A percentile compares a stretch with the other conserved stretches of the same genome.
These are phyloP conservation scores for Corchorus olitorius DNA, from an alignment of 345 rosid genomes.

Conservation along the genomic window DNA sequence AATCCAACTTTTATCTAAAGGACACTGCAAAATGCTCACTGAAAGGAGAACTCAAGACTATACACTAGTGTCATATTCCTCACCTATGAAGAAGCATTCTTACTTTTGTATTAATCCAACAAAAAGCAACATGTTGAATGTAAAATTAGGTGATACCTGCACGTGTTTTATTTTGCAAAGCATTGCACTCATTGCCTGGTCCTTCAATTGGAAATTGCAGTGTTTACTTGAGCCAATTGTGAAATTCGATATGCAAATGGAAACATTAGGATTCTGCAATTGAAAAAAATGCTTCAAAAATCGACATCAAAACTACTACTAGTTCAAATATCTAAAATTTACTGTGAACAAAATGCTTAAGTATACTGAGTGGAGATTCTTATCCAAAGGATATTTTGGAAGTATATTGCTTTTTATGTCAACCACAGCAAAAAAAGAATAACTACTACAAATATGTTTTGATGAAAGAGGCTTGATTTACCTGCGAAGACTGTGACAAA, in stretches of 20 bases:
- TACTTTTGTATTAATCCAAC: slow-evolving; percentile 7
- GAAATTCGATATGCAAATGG: slow-evolving; percentile 42
- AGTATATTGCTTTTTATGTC: not conserved
- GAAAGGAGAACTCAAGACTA: not conserved
- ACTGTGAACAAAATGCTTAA: not conserved
- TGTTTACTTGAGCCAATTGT: slow-evolving; percentile 60
- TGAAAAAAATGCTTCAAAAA: slow-evolving; percentile 2
- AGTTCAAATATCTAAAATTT: not conserved
- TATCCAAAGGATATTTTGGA: slow-evolving; percentile 5
- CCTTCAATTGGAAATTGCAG: slow-evolving; percentile 57
- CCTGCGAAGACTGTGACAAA: slow-evolving; percentile 78
- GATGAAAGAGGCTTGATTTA: slow-evolving; percentile 20
- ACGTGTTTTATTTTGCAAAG: slow-evolving; percentile 67
- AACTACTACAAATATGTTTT: not conserved
- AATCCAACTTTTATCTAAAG: slow-evolving; percentile 13
- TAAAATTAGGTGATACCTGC: slow-evolving; percentile 47
- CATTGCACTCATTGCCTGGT: slow-evolving; percentile 41
- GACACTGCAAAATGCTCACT: not conserved
- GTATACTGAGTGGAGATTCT: not conserved
- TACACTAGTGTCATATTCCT: not conserved
- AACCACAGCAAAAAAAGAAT: not conserved
- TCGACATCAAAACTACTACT: not conserved
- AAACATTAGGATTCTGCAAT: slow-evolving; percentile 64
- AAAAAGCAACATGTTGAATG: slow-evolving; percentile 3
- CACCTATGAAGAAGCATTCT: not conserved